A percentile compares a stretch with the other conserved stretches of the same genome.
These are phyloP conservation scores for Podospora comata DNA, from an alignment of 495 filamentous ascomycete genomes.

Conservation along the genomic window DNA sequence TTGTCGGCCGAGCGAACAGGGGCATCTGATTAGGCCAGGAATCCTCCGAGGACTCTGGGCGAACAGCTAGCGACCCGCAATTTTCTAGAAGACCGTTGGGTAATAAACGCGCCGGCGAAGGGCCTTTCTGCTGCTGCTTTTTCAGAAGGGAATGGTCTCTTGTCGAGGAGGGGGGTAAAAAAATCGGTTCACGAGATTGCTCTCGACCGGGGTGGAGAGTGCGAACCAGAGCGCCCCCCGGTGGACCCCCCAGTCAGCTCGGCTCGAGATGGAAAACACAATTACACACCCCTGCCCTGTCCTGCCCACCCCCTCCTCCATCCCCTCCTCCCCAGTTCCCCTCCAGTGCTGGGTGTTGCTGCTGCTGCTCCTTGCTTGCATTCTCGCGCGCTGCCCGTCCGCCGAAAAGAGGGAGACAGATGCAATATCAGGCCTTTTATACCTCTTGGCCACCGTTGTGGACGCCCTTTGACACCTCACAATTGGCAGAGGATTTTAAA, in stretches of 20 bases:
- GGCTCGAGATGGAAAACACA: conserved; percentile 43
- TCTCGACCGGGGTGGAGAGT: conserved; percentile 30
- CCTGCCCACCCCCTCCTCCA: conserved; percentile 8
- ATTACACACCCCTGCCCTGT: conserved; percentile 19
- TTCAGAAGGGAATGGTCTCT: conserved; percentile 40
- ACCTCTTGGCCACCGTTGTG: conserved; percentile 28
- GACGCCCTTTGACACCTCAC: conserved; percentile 25
- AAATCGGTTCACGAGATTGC: conserved; percentile 41
- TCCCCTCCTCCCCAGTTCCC: conserved; percentile 7
- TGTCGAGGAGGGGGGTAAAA: conserved; percentile 13
- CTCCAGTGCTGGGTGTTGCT: conserved; percentile 2
- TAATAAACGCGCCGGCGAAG: conserved; percentile 41
- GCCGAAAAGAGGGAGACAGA: conserved; percentile 14
- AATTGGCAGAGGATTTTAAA: conserved; percentile 30
- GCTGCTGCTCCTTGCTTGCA: not conserved
- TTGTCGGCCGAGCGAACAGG: conserved; percentile 30
- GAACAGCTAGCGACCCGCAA: conserved; percentile 35
- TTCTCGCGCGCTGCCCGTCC: conserved; percentile 10
- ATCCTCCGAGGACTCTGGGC: conserved; percentile 42
- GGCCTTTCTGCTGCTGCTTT: conserved; percentile 19
- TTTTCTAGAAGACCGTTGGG: conserved; percentile 50
- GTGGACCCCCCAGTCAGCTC: conserved; percentile 43
- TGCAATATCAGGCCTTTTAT: conserved; percentile 32
- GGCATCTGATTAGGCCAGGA: conserved; percentile 46
- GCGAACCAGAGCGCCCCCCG: conserved; percentile 6